Percentiles rank a stretch among this genome's conserved stretches.
phyloP scores from a whole-genome alignment of 495 filamentous ascomycete species.

The Monascus purpureus region DNA sequence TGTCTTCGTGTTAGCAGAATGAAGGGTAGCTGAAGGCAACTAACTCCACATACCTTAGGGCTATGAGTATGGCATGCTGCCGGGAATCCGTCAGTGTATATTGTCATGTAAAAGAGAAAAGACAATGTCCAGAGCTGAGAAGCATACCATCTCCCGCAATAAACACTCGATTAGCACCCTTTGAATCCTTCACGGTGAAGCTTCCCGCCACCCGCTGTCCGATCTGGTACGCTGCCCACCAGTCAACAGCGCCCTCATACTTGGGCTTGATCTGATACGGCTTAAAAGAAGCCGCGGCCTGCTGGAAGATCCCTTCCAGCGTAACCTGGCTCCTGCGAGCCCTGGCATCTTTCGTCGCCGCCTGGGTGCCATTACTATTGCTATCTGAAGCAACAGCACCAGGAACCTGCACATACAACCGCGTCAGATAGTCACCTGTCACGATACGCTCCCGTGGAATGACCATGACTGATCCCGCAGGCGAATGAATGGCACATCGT shows the following conservation, averaged over 20 bases:
- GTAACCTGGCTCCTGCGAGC: slow-evolving; percentile 25
- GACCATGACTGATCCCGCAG: slow-evolving; percentile 52
- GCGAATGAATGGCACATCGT: slow-evolving; percentile 53
- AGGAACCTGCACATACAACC: slow-evolving; percentile 48
- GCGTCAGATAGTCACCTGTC: slow-evolving; percentile 44
- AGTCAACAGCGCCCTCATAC: slow-evolving; percentile 33
- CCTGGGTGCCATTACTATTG: slow-evolving; percentile 7
- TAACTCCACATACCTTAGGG: slow-evolving; percentile 40
- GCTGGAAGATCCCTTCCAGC: slow-evolving; percentile 24
- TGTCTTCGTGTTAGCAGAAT: slow-evolving; percentile 13
- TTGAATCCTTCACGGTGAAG: slow-evolving; percentile 45
- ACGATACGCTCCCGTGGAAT: slow-evolving; percentile 50
- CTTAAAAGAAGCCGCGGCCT: slow-evolving; percentile 27
- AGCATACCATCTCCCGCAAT: slow-evolving; percentile 47
- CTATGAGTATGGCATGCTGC: slow-evolving; percentile 44
- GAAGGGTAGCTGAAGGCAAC: not conserved
- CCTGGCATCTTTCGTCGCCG: slow-evolving; percentile 11
- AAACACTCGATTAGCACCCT: slow-evolving; percentile 40
- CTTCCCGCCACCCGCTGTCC: slow-evolving; percentile 57
- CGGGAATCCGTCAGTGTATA: slow-evolving; percentile 1
- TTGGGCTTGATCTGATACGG: slow-evolving; percentile 34
- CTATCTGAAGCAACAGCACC: slow-evolving; percentile 15
- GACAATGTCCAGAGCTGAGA: no score
- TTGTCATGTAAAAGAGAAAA: no score
- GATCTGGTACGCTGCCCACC: slow-evolving; percentile 54